Evolutionary conservation across 176 grass and related monocot genomes (phyloP), one percentile per base, ranked within the genome.

Genomic region (Musa beccarii): DNA sequence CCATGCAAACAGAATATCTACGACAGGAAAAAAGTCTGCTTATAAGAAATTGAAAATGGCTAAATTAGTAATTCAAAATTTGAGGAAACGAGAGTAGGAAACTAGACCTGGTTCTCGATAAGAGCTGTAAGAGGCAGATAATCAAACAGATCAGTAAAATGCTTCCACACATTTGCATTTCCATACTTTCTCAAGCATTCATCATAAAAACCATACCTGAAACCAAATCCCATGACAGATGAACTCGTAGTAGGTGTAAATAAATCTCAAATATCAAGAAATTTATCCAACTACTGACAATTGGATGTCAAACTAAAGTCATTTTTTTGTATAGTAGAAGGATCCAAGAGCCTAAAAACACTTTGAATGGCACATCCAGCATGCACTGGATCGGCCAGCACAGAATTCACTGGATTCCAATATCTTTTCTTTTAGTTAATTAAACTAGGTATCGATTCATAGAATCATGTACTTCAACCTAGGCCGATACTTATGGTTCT

Each of bases 171-270:
- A 79, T 92, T 96, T 71, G 93, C 93, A 88, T 96, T 96, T 61
- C 93, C 93, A 78, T 96, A 96, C 69, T 96, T 96, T 92, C 93
- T 86, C 74, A 96, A 86, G 79, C 93, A 96, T 76, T 96, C 93
- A n/a, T 96, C 93, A 75, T 96, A 96, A 73, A 96, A 96, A 49
- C 93, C 93, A 71, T 96, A 96, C 74, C 93, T 96, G 87, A 9
- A 84, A 80, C 52, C 83, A 29, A 70, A 75, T 23, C 79, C 21
- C 69, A 51, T 11, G 78, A 34, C 63, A 72, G 80, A 84, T 66
- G 21, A 25, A 8, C 66, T 76, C 10, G 8, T 62, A 79, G 19
- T 26, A 43, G 34, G 34, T 43, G 34, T 43, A 6, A 43, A 43
- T 28, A 43, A 43, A 43, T 43, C 34, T 43, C 34, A 43, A 43